Evolutionary conservation across 495 filamentous ascomycete species (phyloP).

Genomic region (Hypoxylon fragiforme): DNA sequence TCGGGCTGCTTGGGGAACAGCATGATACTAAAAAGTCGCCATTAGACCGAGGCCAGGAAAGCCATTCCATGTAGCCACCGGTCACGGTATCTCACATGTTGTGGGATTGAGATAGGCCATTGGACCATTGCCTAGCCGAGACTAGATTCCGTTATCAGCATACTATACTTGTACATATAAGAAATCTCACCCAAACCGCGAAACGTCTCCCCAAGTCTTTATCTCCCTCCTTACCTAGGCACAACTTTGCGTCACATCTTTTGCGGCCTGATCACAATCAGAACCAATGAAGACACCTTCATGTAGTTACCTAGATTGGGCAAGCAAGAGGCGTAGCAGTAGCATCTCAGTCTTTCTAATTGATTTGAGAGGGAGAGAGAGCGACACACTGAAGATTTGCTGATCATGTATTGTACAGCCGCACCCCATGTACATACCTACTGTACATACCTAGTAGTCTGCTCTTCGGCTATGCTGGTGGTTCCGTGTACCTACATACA

Average conservation of each 20-base stretch:
- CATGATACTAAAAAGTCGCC: conserved; percentile 18
- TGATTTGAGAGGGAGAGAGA: conserved; percentile 17
- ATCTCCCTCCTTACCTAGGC: too few species aligned
- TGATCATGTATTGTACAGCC: conserved; percentile 22
- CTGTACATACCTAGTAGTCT: too few species aligned
- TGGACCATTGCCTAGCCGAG: conserved; percentile 23
- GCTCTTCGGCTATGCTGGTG: conserved; percentile 9
- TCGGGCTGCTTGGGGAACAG: conserved; percentile 16
- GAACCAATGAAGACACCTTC: too few species aligned
- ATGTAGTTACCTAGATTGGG: too few species aligned
- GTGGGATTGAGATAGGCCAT: conserved; percentile 27
- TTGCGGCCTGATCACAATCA: too few species aligned
- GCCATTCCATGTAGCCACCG: conserved; percentile 12
- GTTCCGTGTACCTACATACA: conserved; percentile 23
- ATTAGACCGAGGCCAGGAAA: conserved; percentile 22
- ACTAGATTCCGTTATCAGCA: conserved; percentile 21
- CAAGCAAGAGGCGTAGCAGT: conserved; percentile 6
- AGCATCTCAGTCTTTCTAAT: conserved; percentile 12
- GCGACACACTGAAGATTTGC: conserved; percentile 7
- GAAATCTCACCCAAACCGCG: too few species aligned
- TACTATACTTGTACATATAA: too few species aligned
- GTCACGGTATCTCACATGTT: conserved; percentile 23
- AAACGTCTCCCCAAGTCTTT: neutral
- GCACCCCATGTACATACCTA: too few species aligned
- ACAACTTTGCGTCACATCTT: too few species aligned